phyloP scores from a whole-genome alignment of 106 monocot species.

The Ottelia alismoides region DNA sequence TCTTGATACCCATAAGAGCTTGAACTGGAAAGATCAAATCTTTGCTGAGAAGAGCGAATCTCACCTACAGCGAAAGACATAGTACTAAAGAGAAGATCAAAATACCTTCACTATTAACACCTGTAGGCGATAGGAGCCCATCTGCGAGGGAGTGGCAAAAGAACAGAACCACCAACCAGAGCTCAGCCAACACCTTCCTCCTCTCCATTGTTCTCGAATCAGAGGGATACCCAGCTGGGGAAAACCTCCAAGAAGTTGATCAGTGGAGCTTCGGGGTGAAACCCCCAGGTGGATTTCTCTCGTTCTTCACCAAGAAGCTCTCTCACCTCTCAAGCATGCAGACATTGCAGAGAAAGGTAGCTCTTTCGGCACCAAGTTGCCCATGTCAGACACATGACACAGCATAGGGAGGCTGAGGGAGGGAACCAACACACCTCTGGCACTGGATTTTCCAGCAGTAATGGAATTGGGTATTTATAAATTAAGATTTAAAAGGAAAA shows the following conservation, averaged over 20 bases:
- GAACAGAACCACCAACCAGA: constrained; percentile 26
- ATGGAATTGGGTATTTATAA: not conserved
- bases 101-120: constrained; percentile 14
- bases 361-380: not conserved
- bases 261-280: not conserved
- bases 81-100: not conserved
- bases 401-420: too few relatives aligned
- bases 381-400: constrained; percentile 12
- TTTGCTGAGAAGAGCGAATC: not conserved
- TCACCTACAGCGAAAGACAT: not conserved
- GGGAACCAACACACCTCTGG: too few relatives aligned
- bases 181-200: not conserved
- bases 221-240: not conserved
- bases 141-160: constrained; percentile 17
- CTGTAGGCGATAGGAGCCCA: constrained; percentile 56
- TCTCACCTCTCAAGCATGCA: not conserved
- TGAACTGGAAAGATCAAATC: constrained; percentile 27
- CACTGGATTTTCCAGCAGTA: too few relatives aligned
- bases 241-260: too few relatives aligned
- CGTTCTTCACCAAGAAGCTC: not conserved
- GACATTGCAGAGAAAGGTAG: constrained; percentile 4
- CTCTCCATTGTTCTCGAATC: not conserved
- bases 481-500: not conserved
- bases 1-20: constrained; percentile 70
- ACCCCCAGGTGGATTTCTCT: not conserved